phyloP scores from a whole-genome alignment of 2,329 filamentous ascomycete genomes.

The Aspergillus phoenicis region DNA sequence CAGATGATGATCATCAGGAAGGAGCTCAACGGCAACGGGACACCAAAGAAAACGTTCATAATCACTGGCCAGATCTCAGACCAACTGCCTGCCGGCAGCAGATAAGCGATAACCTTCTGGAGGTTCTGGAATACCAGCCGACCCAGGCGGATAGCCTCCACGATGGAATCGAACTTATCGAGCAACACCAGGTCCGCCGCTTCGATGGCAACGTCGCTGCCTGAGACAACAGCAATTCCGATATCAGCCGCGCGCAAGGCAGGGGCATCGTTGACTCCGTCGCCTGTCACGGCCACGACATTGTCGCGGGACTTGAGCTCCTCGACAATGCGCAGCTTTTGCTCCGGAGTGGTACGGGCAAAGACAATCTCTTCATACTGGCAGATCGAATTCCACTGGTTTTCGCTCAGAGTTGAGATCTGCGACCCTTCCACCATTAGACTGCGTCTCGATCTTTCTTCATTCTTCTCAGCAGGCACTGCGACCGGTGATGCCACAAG shows the following conservation, averaged over 20 bases:
- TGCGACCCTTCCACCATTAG: constrained; percentile 69
- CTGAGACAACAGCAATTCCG: constrained; percentile 39
- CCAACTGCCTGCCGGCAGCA: constrained; percentile 57
- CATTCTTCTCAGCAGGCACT: neutral
- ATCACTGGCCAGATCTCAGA: constrained; percentile 62
- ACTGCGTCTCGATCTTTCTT: constrained; percentile 43
- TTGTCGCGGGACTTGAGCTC: constrained; percentile 42
- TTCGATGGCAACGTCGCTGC: constrained; percentile 46
- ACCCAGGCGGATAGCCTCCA: constrained; percentile 36
- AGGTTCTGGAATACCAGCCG: constrained; percentile 41
- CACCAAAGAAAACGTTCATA: constrained; percentile 59
- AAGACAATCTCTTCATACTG: constrained; percentile 56
- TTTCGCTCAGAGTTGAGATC: constrained; percentile 64
- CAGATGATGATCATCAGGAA: constrained; percentile 64
- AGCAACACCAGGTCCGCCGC: constrained; percentile 44
- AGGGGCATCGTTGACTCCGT: constrained; percentile 42
- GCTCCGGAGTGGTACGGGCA: constrained; percentile 47
- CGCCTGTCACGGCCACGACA: constrained; percentile 46
- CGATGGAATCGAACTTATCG: constrained; percentile 39
- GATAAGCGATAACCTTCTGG: constrained; percentile 44
- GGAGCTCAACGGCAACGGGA: constrained; percentile 54
- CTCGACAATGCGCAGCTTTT: constrained; percentile 48
- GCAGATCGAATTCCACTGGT: constrained; percentile 69
- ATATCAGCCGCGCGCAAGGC: constrained; percentile 38
- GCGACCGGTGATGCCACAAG: constrained; percentile 39